A percentile compares a stretch with the other conserved stretches of the same genome.
These are phyloP conservation scores for Lactifluus pinguis DNA, from an alignment of 768 basidiomycete genomes.

Conservation along the genomic window DNA sequence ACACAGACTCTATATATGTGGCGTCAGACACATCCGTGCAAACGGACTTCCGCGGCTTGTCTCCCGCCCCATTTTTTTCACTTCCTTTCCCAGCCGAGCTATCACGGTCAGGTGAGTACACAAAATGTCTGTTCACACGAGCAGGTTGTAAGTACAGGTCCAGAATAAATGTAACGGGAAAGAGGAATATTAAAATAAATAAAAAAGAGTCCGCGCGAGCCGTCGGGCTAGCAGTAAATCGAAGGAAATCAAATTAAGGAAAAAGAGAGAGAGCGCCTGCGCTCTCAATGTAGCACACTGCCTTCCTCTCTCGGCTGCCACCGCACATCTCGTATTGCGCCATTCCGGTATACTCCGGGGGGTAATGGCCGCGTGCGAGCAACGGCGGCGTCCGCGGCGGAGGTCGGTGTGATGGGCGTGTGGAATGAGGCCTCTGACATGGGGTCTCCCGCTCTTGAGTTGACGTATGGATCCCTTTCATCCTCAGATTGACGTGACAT, in stretches of 20 bases:
- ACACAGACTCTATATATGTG: slow-evolving; percentile 2
- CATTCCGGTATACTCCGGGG: slow-evolving; percentile 4
- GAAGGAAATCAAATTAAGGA: slow-evolving; percentile 7
- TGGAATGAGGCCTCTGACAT: slow-evolving; percentile 15
- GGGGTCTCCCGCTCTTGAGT: background rate
- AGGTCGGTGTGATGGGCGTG: slow-evolving; percentile 6
- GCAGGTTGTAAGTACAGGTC: slow-evolving; percentile 14
- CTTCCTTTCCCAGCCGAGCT: background rate
- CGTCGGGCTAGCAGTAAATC: slow-evolving; percentile 5
- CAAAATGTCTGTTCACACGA: slow-evolving; percentile 1
- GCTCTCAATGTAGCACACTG: background rate
- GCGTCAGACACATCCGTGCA: background rate
- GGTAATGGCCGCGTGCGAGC: slow-evolving; percentile 3
- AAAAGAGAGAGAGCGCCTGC: background rate
- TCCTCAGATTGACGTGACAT: slow-evolving; percentile 10
- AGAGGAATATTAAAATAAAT: background rate
- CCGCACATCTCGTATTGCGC: slow-evolving; percentile 3
- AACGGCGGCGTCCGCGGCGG: slow-evolving; percentile 6
- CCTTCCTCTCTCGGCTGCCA: slow-evolving; percentile 8
- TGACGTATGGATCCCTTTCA: slow-evolving; percentile 9
- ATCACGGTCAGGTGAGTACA: slow-evolving; percentile 14
- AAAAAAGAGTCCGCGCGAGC: slow-evolving; percentile 1
- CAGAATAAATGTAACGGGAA: slow-evolving; percentile 2
- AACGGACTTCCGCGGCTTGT: slow-evolving; percentile 3
- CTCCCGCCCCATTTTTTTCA: background rate